phyloP scores from a whole-genome alignment of 2,329 filamentous ascomycete species.

The Talaromyces amestolkiae region DNA sequence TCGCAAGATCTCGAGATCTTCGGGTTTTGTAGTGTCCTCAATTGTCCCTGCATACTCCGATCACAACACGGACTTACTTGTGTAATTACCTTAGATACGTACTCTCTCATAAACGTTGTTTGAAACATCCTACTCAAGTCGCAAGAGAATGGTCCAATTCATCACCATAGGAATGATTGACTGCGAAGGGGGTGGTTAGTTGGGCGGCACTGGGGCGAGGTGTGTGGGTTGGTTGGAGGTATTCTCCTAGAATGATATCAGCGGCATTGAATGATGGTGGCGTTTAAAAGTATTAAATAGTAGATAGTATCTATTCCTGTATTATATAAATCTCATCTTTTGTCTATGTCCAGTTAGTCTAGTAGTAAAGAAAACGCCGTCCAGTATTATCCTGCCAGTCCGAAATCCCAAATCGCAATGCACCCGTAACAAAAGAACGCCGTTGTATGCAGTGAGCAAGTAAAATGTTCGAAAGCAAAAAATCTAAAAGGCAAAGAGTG shows the following conservation, averaged over 20 bases:
- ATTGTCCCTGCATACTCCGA: no score
- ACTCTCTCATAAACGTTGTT: no score
- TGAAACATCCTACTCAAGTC: no score
- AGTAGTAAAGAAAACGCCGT: neutral
- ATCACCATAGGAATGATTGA: no score
- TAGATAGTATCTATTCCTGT: neutral
- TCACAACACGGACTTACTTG: no score
- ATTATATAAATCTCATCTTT: neutral
- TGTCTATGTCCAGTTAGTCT: neutral
- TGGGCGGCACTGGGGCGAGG: no score
- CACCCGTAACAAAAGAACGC: constrained; percentile 11
- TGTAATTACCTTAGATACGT: no score
- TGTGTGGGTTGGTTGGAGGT: neutral
- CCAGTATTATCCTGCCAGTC: neutral
- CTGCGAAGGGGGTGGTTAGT: no score
- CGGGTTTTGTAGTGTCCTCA: no score
- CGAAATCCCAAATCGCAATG: constrained; percentile 3
- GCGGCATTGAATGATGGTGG: no score
- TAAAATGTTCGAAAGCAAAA: neutral
- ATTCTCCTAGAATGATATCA: neutral
- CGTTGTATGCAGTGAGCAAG: constrained; percentile 7
- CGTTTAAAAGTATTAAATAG: neutral
- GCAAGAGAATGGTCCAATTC: no score
- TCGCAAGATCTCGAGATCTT: no score
- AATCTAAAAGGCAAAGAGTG: neutral